phyloP scores from a whole-genome alignment of 345 rosid species.

The Trapa incisa region DNA sequence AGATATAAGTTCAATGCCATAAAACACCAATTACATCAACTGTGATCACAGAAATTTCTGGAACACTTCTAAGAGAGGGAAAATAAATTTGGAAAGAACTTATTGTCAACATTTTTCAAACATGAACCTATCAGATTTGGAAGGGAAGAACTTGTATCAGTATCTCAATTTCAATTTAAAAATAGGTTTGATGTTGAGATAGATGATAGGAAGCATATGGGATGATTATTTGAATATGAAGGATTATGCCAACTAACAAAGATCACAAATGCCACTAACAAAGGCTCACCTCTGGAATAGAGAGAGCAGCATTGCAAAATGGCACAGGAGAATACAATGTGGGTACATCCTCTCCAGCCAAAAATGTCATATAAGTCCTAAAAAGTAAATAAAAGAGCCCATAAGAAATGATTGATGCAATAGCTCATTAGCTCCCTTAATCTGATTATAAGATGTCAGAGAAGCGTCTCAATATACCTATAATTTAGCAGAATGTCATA shows the following conservation, averaged over 20 bases:
- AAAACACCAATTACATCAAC: background rate
- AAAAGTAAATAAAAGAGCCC: slow-evolving; percentile 3
- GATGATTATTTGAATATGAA: background rate
- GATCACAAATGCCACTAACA: background rate
- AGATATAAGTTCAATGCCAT: background rate
- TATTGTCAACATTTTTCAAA: too few species aligned
- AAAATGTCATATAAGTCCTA: slow-evolving; percentile 61
- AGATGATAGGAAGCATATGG: background rate
- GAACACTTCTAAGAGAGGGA: too few species aligned
- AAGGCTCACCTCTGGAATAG: slow-evolving; percentile 67
- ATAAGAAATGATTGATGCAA: background rate
- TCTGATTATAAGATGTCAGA: background rate
- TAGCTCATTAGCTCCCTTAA: background rate
- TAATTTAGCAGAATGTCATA: slow-evolving; percentile 80
- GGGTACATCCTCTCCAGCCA: slow-evolving; percentile 68
- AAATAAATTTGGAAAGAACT: too few species aligned
- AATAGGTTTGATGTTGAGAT: background rate
- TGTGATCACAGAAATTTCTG: too few species aligned
- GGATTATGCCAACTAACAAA: background rate
- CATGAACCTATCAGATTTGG: too few species aligned
- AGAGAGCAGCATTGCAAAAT: slow-evolving; percentile 70
- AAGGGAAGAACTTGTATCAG: too few species aligned
- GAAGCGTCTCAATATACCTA: slow-evolving; percentile 28
- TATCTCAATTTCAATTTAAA: too few species aligned
- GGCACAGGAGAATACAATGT: slow-evolving; percentile 64